A percentile compares a stretch with the other conserved stretches of the same genome.
Conservation (phyloP, 2,329 filamentous ascomycete species). For the Tympanopsis confertula region DNA sequence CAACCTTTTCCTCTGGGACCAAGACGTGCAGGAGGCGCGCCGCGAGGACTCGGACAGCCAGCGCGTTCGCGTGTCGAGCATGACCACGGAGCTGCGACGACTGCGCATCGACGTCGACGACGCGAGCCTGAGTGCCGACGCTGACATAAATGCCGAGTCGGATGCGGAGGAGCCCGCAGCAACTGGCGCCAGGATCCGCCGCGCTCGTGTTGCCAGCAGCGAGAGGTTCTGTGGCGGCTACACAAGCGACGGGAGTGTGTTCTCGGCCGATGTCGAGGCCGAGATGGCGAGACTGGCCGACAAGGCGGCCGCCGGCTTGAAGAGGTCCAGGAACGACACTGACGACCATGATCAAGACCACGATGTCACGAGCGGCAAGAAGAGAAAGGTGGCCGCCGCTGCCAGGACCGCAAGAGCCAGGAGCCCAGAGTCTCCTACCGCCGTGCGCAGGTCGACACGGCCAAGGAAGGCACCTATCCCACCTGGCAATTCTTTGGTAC, state of each 20-base stretch:
- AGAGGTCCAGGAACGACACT: slow-evolving; percentile 2
- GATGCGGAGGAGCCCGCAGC: too few species aligned
- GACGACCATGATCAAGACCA: background rate
- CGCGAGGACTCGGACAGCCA: slow-evolving; percentile 13
- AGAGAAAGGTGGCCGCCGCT: slow-evolving; percentile 2
- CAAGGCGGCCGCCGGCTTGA: background rate
- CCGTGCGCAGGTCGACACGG: too few species aligned
- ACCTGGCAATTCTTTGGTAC: too few species aligned
- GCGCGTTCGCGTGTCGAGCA: slow-evolving; percentile 5
- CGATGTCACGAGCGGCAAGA: background rate
- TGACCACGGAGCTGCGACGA: slow-evolving; percentile 1
- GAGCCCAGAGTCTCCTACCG: too few species aligned
- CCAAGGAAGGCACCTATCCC: too few species aligned
- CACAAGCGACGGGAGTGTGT: slow-evolving; percentile 4
- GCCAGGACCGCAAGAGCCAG: too few species aligned
- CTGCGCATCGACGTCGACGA: slow-evolving; percentile 1
- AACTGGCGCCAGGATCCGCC: too few species aligned
- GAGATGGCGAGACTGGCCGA: background rate
- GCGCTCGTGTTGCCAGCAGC: slow-evolving; percentile 4
- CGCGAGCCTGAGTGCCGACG: too few species aligned
- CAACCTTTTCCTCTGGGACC: slow-evolving; percentile 31
- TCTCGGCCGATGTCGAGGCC: slow-evolving; percentile 3
- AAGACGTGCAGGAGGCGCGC: slow-evolving; percentile 15
- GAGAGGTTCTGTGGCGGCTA: slow-evolving; percentile 2
- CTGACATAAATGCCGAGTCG: too few species aligned